Conservation (phyloP, 2,329 filamentous ascomycete species). For the Aspergillus flavus region DNA sequence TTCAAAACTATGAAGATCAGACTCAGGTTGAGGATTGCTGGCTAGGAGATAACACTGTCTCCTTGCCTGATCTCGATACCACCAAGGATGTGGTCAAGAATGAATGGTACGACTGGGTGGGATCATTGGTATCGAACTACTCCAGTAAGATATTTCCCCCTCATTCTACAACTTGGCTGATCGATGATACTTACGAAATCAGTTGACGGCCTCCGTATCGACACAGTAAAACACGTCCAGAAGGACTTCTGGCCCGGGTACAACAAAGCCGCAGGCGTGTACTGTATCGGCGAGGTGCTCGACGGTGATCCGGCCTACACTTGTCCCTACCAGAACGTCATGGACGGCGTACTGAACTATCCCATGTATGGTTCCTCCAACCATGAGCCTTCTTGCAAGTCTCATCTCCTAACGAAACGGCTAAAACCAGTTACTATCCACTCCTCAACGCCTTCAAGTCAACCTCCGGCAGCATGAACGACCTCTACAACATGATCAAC, state of each 20-base stretch:
- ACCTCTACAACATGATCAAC: conserved; percentile 39
- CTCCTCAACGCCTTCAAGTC: conserved; percentile 40
- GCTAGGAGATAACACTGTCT: conserved; percentile 57
- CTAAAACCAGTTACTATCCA: conserved; percentile 30
- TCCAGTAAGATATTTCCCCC: conserved; percentile 51
- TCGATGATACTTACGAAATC: neutral
- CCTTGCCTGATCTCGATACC: conserved; percentile 66
- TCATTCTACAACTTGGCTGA: neutral
- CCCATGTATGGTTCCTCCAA: conserved; percentile 33
- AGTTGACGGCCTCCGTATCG: conserved; percentile 56
- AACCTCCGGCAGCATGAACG: conserved; percentile 36
- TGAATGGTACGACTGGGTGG: conserved; percentile 63
- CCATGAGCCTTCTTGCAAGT: neutral
- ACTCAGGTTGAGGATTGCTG: conserved; percentile 53
- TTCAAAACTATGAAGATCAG: conserved; percentile 57
- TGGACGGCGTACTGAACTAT: conserved; percentile 54
- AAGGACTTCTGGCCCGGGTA: conserved; percentile 49
- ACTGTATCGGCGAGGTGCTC: conserved; percentile 53
- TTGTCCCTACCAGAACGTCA: conserved; percentile 48
- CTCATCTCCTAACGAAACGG: neutral
- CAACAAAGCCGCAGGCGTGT: conserved; percentile 47
- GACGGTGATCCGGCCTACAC: conserved; percentile 44
- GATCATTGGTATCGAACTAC: conserved; percentile 60
- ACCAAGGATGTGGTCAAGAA: conserved; percentile 51
- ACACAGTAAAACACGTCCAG: conserved; percentile 54